A percentile compares a stretch with the other conserved stretches of the same genome.
phyloP scores from a whole-genome alignment of 768 basidiomycete genomes.

The Suillus spraguei region DNA sequence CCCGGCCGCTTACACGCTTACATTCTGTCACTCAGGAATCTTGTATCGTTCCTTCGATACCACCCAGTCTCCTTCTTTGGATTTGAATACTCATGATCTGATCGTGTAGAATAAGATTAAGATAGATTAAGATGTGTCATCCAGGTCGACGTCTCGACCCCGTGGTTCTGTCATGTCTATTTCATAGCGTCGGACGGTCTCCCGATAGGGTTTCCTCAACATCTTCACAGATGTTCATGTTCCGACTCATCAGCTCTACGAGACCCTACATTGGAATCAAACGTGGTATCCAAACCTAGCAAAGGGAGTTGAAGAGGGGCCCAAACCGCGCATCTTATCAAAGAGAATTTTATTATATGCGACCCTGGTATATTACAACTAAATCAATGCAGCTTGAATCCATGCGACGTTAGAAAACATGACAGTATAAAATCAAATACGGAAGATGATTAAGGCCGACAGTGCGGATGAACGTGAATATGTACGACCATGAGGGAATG shows the following conservation, averaged over 20 bases:
- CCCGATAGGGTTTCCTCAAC: not conserved
- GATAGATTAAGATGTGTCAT: constrained; percentile 8
- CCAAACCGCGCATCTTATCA: not conserved
- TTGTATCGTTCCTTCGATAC: constrained; percentile 5
- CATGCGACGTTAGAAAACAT: constrained; percentile 14
- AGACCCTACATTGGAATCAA: not conserved
- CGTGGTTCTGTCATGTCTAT: constrained; percentile 11
- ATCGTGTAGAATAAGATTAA: constrained; percentile 14
- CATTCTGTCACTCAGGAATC: constrained; percentile 13
- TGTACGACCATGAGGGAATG: constrained; percentile 4
- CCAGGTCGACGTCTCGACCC: constrained; percentile 11
- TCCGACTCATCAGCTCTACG: constrained; percentile 5
- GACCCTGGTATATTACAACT: constrained; percentile 14
- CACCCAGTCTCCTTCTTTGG: constrained; percentile 6
- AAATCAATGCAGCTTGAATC: constrained; percentile 8
- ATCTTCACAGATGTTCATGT: constrained; percentile 6
- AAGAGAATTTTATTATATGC: constrained; percentile 4
- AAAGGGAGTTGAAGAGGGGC: not conserved
- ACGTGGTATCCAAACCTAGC: not conserved
- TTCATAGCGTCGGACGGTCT: constrained; percentile 2
- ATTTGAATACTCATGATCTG: constrained; percentile 12
- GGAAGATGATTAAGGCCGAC: constrained; percentile 13
- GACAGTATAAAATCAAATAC: constrained; percentile 13
- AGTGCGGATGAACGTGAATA: constrained; percentile 14
- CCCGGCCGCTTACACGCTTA: constrained; percentile 12